Percentiles rank a stretch among this genome's conserved stretches.
Conservation (phyloP, 2,329 filamentous ascomycete species). For the Coleophoma cylindrospora region DNA sequence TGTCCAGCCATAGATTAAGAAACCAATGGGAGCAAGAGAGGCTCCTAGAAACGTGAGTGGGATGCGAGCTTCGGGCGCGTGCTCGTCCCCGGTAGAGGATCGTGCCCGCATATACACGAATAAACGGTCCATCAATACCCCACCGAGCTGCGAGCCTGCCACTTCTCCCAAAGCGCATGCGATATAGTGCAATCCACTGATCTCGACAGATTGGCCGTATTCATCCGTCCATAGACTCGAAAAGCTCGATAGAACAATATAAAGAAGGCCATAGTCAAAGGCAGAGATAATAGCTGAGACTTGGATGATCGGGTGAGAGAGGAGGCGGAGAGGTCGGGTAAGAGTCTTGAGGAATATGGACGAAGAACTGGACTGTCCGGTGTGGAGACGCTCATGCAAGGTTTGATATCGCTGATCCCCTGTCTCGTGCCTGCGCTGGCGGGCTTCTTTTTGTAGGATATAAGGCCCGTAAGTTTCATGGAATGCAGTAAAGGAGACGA, state of each 20-base stretch:
- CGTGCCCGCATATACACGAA: constrained; percentile 39
- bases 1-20: constrained; percentile 52
- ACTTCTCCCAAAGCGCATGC: constrained; percentile 36
- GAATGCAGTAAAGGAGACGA: constrained; percentile 37
- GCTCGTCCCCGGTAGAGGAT: constrained; percentile 27
- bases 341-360: constrained; percentile 8
- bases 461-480: constrained; percentile 56
- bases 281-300: constrained; percentile 44
- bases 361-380: neutral
- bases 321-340: constrained; percentile 38
- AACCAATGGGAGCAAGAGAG: constrained; percentile 45
- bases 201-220: constrained; percentile 49
- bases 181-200: constrained; percentile 49
- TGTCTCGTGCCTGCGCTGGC: constrained; percentile 41
- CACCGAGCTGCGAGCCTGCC: constrained; percentile 22
- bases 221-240: constrained; percentile 46
- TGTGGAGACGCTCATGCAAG: neutral
- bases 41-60: constrained; percentile 49
- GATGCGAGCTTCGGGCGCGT: constrained; percentile 52
- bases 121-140: constrained; percentile 21
- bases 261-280: constrained; percentile 44
- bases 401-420: constrained; percentile 31
- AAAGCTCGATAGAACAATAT: constrained; percentile 52
- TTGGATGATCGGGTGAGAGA: constrained; percentile 47
- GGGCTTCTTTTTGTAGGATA: constrained; percentile 45